These are phyloP conservation scores for Aspergillus tanneri DNA, from an alignment of 2,329 filamentous ascomycete genomes.

Conservation along the genomic window DNA sequence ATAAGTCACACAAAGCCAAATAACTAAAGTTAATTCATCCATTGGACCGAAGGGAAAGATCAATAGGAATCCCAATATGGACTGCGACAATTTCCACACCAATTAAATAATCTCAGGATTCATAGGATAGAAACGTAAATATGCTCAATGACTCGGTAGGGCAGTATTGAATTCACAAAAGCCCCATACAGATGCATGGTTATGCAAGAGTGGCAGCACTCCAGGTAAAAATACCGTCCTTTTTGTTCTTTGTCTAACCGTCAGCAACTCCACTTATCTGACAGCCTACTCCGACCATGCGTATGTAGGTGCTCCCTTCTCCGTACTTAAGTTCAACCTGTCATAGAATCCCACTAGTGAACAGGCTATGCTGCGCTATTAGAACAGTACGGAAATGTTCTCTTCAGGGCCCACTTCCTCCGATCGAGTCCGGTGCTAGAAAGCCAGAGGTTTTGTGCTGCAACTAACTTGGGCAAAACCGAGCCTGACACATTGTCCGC, in stretches of 20 bases:
- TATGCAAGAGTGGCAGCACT: constrained; percentile 5
- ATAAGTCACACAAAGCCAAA: not conserved
- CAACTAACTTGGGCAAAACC: constrained; percentile 2
- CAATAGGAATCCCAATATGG: not conserved
- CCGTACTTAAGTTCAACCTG: too few species aligned
- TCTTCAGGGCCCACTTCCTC: not conserved
- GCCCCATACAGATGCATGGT: not conserved
- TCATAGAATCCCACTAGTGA: too few species aligned
- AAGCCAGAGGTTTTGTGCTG: not conserved
- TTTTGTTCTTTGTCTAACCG: not conserved
- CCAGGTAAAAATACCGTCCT: not conserved
- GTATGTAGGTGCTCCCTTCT: not conserved
- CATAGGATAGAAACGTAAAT: too few species aligned
- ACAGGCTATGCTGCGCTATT: not conserved
- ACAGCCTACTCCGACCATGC: not conserved
- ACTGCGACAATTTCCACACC: too few species aligned
- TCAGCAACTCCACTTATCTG: too few species aligned
- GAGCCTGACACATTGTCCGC: not conserved
- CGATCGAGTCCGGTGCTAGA: not conserved
- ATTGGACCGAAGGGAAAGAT: not conserved
- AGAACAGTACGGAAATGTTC: not conserved
- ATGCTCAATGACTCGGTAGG: too few species aligned
- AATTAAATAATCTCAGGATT: too few species aligned
- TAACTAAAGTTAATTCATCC: not conserved
- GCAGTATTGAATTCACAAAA: too few species aligned